Evolutionary conservation across 179 eudicot genomes (phyloP), one percentile per base, ranked within the genome.

Genomic region (Beta lomatogona): DNA sequence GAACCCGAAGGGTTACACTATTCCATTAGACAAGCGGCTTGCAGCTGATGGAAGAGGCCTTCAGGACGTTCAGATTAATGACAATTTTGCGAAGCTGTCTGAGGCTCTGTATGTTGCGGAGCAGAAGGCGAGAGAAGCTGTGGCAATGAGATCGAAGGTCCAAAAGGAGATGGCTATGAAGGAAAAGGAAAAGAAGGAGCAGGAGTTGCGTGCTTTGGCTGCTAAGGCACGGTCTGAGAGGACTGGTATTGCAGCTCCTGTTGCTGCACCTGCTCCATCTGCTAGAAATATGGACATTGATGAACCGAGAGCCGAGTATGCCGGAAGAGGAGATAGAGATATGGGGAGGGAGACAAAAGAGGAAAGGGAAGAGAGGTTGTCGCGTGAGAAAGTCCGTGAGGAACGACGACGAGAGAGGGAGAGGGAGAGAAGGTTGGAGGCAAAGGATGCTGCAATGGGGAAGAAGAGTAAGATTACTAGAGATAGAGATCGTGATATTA

Each of bases 31-130:
- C 66, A 94, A 92, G 85, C 92, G 98, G 53, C 85, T 94, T 76
- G 98, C 98, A 14, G 98, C 97, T 1, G 98, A 95, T 87, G 98
- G 98, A 66, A 91, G 97, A 63, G 97, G 97, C 45, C 93, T 93
- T 73, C 97, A 95, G 80, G 97, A 95, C 46, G 98, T 95, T 71
- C 95, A 93, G 79, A 95, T 93, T 48, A 93, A 93, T 83, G 97
- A 95, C 60, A 91, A 93, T 80, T 95, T 93, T 79, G 97, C 98
- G 2, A 94, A 93, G 89, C 90, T 94, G 11, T 92, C 92, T 0
- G 98, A 95, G 82, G 90, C 98, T 1, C 59, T 95, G 50, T 94
- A 92, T 79, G 94, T 93, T 48, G 97, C 93, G 0, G 97, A 95
- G 82, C 94, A 93, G 82, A 92, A 92, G 88, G 98, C 98, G 53